Conservation (phyloP, 352 stramenopile species). For the Globisporangium orthogonon region DNA sequence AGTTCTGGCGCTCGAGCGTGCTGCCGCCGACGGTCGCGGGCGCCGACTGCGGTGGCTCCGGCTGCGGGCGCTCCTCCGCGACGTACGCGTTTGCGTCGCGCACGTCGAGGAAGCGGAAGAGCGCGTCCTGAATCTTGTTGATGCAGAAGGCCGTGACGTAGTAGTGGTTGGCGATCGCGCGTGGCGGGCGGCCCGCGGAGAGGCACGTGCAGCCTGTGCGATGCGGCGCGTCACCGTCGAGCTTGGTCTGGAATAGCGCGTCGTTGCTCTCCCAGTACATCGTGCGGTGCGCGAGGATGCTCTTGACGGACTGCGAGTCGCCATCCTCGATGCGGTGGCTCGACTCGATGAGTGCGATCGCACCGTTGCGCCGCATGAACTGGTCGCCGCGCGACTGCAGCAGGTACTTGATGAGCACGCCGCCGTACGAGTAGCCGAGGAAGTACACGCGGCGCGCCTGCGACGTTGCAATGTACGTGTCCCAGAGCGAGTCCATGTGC, state of each 20-base stretch:
- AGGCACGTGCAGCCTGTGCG: slow-evolving; percentile 82
- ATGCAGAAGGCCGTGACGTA: slow-evolving; percentile 87
- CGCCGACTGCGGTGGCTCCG: slow-evolving; percentile 51
- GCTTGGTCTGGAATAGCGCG: slow-evolving; percentile 56
- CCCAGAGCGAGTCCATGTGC: slow-evolving; percentile 87
- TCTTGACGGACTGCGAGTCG: slow-evolving; percentile 83
- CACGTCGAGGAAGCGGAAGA: slow-evolving; percentile 79
- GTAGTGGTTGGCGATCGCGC: slow-evolving; percentile 79
- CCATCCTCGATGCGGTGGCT: slow-evolving; percentile 83
- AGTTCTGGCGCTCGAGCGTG: slow-evolving; percentile 51
- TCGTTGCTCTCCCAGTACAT: slow-evolving; percentile 91
- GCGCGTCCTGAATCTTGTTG: slow-evolving; percentile 81
- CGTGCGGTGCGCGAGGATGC: slow-evolving; percentile 77
- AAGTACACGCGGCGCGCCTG: slow-evolving; percentile 76
- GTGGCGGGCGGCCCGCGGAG: slow-evolving; percentile 57
- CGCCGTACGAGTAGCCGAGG: slow-evolving; percentile 84
- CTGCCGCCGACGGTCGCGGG: slow-evolving; percentile 23
- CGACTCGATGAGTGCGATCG: slow-evolving; percentile 84
- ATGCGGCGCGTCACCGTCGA: slow-evolving; percentile 76
- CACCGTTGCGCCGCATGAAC: slow-evolving; percentile 80
- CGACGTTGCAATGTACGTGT: slow-evolving; percentile 62
- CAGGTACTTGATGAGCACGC: slow-evolving; percentile 86
- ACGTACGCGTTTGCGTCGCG: slow-evolving; percentile 78
- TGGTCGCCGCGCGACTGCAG: slow-evolving; percentile 82
- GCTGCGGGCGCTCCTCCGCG: slow-evolving; percentile 57